A percentile compares a stretch with the other conserved stretches of the same genome.
Evolutionary conservation across 148 eudicot genomes (phyloP).

Genomic region (Rhododendron simsii): DNA sequence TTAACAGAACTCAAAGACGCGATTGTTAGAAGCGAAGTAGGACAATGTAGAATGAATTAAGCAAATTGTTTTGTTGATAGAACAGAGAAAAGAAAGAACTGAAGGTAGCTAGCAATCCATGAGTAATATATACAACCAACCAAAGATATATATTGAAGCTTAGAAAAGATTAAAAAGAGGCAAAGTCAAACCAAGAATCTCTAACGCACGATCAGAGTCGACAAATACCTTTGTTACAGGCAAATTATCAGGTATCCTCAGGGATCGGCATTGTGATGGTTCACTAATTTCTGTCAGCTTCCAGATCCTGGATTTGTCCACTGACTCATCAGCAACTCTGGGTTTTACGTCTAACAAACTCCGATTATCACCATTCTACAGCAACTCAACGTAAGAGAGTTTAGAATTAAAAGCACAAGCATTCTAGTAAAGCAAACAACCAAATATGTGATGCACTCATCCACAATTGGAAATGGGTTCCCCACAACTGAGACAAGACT

Average conservation of each 20-base stretch:
- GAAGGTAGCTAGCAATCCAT: background rate
- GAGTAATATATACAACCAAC: background rate
- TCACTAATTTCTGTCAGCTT: slow-evolving; percentile 66
- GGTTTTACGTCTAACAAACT: slow-evolving; percentile 59
- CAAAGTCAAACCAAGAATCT: background rate
- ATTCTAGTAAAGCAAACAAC: background rate
- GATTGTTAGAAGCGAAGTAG: background rate
- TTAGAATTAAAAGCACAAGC: slow-evolving; percentile 1
- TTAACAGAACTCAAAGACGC: background rate
- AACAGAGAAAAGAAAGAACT: background rate
- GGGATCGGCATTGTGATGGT: slow-evolving; percentile 69
- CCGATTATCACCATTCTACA: slow-evolving; percentile 66
- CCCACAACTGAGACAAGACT: slow-evolving; percentile 11
- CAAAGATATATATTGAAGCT: background rate
- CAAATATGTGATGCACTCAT: background rate
- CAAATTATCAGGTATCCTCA: slow-evolving; percentile 69
- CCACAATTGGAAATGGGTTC: background rate
- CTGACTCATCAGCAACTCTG: slow-evolving; percentile 55
- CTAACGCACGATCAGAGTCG: background rate
- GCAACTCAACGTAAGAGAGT: slow-evolving; percentile 9
- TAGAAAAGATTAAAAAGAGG: background rate
- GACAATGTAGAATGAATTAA: background rate
- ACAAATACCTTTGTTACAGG: slow-evolving; percentile 57
- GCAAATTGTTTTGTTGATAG: background rate
- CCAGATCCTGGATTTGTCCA: slow-evolving; percentile 66